A percentile compares a stretch with the other conserved stretches of the same genome.
Evolutionary conservation across 2,329 filamentous ascomycete species (phyloP).

Genomic region (Camillea tinctor): DNA sequence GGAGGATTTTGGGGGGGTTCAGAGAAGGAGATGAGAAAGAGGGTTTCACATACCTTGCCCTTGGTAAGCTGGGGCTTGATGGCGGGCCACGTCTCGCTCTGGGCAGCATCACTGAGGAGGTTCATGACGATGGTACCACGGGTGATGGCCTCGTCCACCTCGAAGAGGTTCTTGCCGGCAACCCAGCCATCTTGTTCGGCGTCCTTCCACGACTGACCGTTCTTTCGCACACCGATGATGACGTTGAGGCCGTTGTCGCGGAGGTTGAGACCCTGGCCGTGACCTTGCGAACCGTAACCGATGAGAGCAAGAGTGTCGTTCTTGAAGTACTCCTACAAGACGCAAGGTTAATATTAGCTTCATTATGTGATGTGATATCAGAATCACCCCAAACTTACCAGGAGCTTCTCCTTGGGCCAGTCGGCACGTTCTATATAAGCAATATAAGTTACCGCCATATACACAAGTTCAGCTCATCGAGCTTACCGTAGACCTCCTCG

Average conservation of each 20-base stretch:
- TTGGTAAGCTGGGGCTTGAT: conserved; percentile 98
- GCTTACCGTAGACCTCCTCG: conserved; percentile 88
- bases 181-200: conserved; percentile 97
- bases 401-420: conserved; percentile 98
- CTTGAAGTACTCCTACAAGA: conserved; percentile 94
- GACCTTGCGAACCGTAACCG: conserved; percentile 95
- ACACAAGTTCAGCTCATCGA: conserved; percentile 11
- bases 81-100: conserved; percentile 97
- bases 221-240: conserved; percentile 97
- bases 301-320: conserved; percentile 98
- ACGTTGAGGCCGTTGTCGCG: conserved; percentile 99
- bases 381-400: conserved; percentile 68
- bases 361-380: conserved; percentile 2
- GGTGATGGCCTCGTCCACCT: conserved; percentile 92
- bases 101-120: conserved; percentile 94
- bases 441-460: conserved; percentile 27
- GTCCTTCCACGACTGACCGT: conserved; percentile 98
- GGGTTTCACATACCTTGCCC: conserved; percentile 80
- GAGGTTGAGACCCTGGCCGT: conserved; percentile 99
- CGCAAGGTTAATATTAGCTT: conserved; percentile 4
- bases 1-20: too few relatives aligned
- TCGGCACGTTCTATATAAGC: conserved; percentile 78
- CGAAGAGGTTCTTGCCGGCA: conserved; percentile 97
- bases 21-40: too few relatives aligned
- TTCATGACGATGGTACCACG: conserved; percentile 98